These are phyloP conservation scores for Wickerhamiella australiensis DNA, from an alignment of 805 yeast genomes.

Conservation along the genomic window DNA sequence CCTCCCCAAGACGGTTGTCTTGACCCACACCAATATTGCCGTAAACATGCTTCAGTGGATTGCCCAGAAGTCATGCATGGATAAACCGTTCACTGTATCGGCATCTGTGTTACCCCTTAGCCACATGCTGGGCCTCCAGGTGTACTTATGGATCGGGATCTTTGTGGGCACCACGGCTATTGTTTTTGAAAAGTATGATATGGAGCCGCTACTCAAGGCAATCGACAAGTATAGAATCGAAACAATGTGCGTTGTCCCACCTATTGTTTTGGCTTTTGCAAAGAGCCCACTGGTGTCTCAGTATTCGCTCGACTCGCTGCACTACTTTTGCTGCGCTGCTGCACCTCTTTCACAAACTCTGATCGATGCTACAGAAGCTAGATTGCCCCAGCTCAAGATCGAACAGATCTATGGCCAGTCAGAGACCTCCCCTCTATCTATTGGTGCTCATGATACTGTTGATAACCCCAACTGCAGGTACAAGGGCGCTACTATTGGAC, in stretches of 20 bases:
- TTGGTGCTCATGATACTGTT: not conserved
- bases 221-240: slow-evolving; percentile 28
- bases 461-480: slow-evolving; percentile 20
- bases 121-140: slow-evolving; percentile 24
- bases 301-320: slow-evolving; percentile 30
- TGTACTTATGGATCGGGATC: slow-evolving; percentile 21
- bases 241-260: slow-evolving; percentile 33
- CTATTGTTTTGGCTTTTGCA: slow-evolving; percentile 35
- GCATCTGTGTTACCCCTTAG: slow-evolving; percentile 21
- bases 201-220: slow-evolving; percentile 20
- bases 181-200: slow-evolving; percentile 24
- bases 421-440: slow-evolving; percentile 46
- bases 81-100: slow-evolving; percentile 1
- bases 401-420: slow-evolving; percentile 35
- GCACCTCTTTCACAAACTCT: slow-evolving; percentile 31
- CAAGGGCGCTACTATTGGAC: slow-evolving; percentile 37
- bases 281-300: slow-evolving; percentile 33
- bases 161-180: slow-evolving; percentile 18
- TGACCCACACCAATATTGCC: slow-evolving; percentile 41
- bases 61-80: slow-evolving; percentile 13
- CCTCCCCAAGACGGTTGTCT: slow-evolving; percentile 61
- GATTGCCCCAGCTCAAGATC: slow-evolving; percentile 8
- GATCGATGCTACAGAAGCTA: not conserved
- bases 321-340: slow-evolving; percentile 34
- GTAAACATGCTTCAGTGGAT: slow-evolving; percentile 15